Percentiles rank a stretch among this genome's conserved stretches.
Evolutionary conservation across 495 filamentous ascomycete genomes (phyloP).

Genomic region (Chaetomidium leptoderma): DNA sequence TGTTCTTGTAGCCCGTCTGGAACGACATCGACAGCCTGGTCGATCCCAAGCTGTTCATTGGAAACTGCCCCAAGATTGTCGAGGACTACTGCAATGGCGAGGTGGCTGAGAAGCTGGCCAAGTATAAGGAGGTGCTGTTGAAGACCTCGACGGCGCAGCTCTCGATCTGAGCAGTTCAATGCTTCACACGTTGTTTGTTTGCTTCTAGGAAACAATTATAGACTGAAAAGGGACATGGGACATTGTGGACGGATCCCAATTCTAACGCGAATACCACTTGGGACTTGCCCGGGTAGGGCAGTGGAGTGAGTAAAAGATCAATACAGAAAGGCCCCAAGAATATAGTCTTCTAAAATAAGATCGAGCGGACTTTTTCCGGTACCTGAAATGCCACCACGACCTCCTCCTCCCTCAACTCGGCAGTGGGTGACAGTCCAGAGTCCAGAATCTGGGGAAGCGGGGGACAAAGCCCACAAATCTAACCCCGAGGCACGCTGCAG

Average conservation of each 20-base stretch:
- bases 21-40: slow-evolving; percentile 70
- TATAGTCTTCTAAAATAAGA: too few species aligned
- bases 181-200: background rate
- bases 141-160: slow-evolving; percentile 30
- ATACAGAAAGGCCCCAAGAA: too few species aligned
- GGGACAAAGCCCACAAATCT: background rate
- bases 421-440: background rate
- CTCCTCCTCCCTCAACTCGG: background rate
- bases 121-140: slow-evolving; percentile 24
- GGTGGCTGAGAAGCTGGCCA: slow-evolving; percentile 25
- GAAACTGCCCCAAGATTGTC: slow-evolving; percentile 45
- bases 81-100: slow-evolving; percentile 42
- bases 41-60: slow-evolving; percentile 66
- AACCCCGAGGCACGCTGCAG: background rate
- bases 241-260: background rate
- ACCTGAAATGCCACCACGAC: background rate
- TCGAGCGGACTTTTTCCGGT: too few species aligned
- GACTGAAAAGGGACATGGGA: background rate
- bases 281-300: background rate
- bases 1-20: slow-evolving; percentile 53
- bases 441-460: background rate
- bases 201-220: background rate
- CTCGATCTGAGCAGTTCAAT: slow-evolving; percentile 20
- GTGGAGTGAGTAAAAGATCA: background rate
- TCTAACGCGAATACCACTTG: background rate